Evolutionary conservation across 1,284 basidiomycete genomes (phyloP), one percentile per base, ranked within the genome.

Genomic region (Dichomitus squalens): DNA sequence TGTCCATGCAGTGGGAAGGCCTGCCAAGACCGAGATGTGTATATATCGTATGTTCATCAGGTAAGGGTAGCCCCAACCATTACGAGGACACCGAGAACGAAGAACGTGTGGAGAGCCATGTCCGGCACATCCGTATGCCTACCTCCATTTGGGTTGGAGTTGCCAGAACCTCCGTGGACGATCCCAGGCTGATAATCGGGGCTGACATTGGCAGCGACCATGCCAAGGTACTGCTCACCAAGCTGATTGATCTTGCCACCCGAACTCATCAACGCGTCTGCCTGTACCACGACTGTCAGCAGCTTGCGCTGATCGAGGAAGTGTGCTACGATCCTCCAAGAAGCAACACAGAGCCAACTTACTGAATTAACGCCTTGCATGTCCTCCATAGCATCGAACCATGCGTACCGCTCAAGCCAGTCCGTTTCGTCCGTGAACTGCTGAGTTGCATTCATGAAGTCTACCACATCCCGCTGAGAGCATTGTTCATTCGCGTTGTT

Each of bases 351-450:
- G 11, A 3, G 4, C 44, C 65, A 21, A 7, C 20, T 21, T 34
- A 72, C 72, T 57, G 59, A 53, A 49, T 73, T 71, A 5, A 74
- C 71, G 16, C 71, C 72, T 43, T 71, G 66, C 50, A 74, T 48
- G 51, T 72, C 61, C 39, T 65, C 64, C 73, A 77, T 77, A 11
- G 76, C 76, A 6, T 77, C 78, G 56, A 77, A 80, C 76, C 76
- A 80, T n/a, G 76, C 71, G 58, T 79, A 79, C 9, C 78, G 70
- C 58, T n/a, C n/a, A n/a, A n/a, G n/a, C n/a, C n/a, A n/a, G n/a
- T 66, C 62, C 2, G 75, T 73, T 16, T 50, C 60, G 46, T 79
- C 75, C 74, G 80, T 75, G 66, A 73, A 80, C 8, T 66, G 57
- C 53, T 75, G 72, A 5, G 76, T 76, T 7, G 70, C 66, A 57